Percentiles rank a stretch among this genome's conserved stretches.
phyloP scores from a whole-genome alignment of 2,329 filamentous ascomycete genomes.

The Macrophomina tecta region DNA sequence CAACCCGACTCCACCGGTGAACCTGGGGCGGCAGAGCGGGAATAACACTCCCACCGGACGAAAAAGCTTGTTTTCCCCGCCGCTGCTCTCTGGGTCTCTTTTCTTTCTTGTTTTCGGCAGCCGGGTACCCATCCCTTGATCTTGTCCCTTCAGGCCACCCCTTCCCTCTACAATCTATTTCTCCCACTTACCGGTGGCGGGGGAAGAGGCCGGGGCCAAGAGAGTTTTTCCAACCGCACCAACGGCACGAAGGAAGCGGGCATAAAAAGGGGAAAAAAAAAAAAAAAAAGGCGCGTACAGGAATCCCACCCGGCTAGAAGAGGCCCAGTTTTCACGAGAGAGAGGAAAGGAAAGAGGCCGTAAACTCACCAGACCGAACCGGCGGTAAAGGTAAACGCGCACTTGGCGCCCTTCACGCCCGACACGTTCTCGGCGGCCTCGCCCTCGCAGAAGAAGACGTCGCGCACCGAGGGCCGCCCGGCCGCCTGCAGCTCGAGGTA shows the following conservation, averaged over 20 bases:
- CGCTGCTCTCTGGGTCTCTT: neutral
- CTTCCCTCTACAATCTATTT: neutral
- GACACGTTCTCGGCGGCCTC: constrained; percentile 32
- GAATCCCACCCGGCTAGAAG: too few species aligned
- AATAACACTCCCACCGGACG: constrained; percentile 1
- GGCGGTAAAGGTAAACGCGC: constrained; percentile 32
- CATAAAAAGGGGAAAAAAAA: too few species aligned
- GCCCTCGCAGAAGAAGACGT: constrained; percentile 30
- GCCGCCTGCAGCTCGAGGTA: constrained; percentile 26
- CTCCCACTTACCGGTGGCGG: neutral
- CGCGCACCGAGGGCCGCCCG: constrained; percentile 33
- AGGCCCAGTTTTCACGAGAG: constrained; percentile 8
- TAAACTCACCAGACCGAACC: constrained; percentile 24
- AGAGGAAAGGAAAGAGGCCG: constrained; percentile 26
- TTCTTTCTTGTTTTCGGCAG: neutral
- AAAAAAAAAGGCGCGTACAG: too few species aligned
- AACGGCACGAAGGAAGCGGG: neutral
- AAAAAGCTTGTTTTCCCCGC: constrained; percentile 24
- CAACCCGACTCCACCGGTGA: neutral
- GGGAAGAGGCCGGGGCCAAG: too few species aligned
- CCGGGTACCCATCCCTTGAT: too few species aligned
- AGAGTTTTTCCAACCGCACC: too few species aligned
- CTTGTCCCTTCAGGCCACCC: neutral
- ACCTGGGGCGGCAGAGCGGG: neutral
- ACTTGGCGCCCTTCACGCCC: constrained; percentile 33